A percentile compares a stretch with the other conserved stretches of the same genome.
These are phyloP conservation scores for Physcomitrium patens DNA, from an alignment of 225 moss, liverwort and hornwort genomes.

Conservation along the genomic window DNA sequence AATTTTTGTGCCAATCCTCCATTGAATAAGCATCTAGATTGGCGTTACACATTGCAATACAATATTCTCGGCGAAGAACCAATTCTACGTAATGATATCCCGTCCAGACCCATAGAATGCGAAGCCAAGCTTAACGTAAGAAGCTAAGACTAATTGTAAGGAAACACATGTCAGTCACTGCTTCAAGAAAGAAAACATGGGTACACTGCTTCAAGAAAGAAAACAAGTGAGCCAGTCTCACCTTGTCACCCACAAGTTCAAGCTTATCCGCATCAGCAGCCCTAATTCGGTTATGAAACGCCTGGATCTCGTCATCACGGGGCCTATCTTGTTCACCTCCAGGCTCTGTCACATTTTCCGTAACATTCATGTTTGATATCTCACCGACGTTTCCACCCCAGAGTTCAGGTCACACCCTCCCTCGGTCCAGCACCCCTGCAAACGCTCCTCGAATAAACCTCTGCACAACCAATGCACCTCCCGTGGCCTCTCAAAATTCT, in stretches of 20 bases:
- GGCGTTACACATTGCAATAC: slow-evolving; percentile 24
- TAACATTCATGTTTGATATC: slow-evolving; percentile 60
- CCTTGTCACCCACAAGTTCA: slow-evolving; percentile 96
- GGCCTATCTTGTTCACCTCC: slow-evolving; percentile 78
- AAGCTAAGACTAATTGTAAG: neutral
- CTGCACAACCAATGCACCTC: no score
- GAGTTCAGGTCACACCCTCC: no score
- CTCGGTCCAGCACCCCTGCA: no score
- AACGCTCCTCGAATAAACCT: no score
- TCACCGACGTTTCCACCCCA: slow-evolving; percentile 39
- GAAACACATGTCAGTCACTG: no score
- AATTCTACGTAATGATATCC: neutral
- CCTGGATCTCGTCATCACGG: slow-evolving; percentile 98
- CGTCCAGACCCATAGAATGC: neutral
- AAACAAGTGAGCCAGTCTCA: slow-evolving; percentile 27
- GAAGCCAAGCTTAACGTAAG: neutral
- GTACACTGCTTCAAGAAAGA: no score
- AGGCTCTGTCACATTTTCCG: slow-evolving; percentile 38
- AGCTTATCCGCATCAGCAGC: slow-evolving; percentile 97
- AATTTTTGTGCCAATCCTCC: neutral
- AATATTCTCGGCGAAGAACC: neutral
- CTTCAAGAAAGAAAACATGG: no score
- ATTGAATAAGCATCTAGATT: slow-evolving; percentile 1
- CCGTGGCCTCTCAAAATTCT: no score
- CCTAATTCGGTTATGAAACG: slow-evolving; percentile 87